phyloP scores from a whole-genome alignment of 768 basidiomycete genomes.

The Hortiboletus campestris region DNA sequence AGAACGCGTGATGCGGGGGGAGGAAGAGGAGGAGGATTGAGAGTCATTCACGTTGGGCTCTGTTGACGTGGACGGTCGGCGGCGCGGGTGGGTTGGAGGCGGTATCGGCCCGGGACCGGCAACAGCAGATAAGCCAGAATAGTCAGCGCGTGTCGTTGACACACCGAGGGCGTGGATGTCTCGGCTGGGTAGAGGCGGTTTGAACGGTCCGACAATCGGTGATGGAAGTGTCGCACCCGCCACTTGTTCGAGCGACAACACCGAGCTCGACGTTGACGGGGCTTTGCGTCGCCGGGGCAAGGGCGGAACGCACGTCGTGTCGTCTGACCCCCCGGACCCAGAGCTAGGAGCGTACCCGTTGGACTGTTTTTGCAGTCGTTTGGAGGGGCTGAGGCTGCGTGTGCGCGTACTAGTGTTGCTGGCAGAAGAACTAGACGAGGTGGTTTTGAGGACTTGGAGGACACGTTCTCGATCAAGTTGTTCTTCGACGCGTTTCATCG shows the following conservation, averaged over 20 bases:
- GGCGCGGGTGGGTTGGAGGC: conserved; percentile 58
- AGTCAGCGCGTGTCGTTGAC: conserved; percentile 5
- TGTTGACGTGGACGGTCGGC: conserved; percentile 33
- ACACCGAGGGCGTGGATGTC: conserved; percentile 8
- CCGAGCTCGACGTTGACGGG: conserved; percentile 34
- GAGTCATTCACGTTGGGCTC: conserved; percentile 26
- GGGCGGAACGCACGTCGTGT: conserved; percentile 25
- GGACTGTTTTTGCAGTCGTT: conserved; percentile 5
- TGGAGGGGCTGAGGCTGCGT: conserved; percentile 34
- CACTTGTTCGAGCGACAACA: conserved; percentile 41
- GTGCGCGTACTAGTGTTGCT: conserved; percentile 14
- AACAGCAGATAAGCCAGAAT: not conserved
- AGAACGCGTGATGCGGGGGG: conserved; percentile 47
- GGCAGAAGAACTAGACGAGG: conserved; percentile 33
- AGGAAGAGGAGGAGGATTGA: conserved; percentile 26
- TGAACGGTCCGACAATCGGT: conserved; percentile 9
- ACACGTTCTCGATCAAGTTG: conserved; percentile 68
- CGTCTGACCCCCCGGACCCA: conserved; percentile 20
- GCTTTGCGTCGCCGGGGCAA: conserved; percentile 38
- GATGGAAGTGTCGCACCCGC: conserved; percentile 36
- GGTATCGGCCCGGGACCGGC: conserved; percentile 31
- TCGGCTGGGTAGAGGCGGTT: conserved; percentile 24
- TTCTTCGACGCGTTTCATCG: conserved; percentile 66
- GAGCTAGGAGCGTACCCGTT: conserved; percentile 1
- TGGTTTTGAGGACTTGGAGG: conserved; percentile 69